A percentile compares a stretch with the other conserved stretches of the same genome.
Conservation (phyloP, 1,139 yeast species). For the Geotrichum klebahnii region DNA sequence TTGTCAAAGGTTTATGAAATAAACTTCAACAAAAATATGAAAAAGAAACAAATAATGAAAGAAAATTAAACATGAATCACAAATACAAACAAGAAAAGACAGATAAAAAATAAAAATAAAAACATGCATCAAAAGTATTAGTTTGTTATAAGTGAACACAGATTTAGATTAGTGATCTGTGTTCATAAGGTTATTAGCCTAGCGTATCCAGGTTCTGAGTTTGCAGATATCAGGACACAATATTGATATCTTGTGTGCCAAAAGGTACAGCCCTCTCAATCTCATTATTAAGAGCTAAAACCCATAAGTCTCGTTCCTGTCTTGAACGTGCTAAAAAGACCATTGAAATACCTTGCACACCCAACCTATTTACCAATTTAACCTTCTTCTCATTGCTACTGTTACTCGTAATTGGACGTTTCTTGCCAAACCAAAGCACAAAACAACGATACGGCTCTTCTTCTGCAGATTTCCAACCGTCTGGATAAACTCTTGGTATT, state of each 20-base stretch:
- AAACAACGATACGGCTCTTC: constrained; percentile 70
- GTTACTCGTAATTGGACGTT: constrained; percentile 36
- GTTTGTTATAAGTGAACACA: too few species aligned
- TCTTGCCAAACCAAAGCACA: constrained; percentile 77
- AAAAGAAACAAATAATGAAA: too few species aligned
- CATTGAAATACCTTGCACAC: constrained; percentile 63
- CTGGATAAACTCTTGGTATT: constrained; percentile 67
- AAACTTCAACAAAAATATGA: too few species aligned
- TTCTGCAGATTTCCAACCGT: constrained; percentile 82
- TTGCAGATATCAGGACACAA: too few species aligned
- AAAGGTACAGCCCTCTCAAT: constrained; percentile 50
- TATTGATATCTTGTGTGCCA: constrained; percentile 28
- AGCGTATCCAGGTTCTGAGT: too few species aligned
- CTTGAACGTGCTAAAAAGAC: constrained; percentile 78
- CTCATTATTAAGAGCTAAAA: constrained; percentile 57
- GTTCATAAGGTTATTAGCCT: too few species aligned
- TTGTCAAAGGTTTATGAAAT: too few species aligned
- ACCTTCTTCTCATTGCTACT: background rate
- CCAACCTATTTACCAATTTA: constrained; percentile 46
- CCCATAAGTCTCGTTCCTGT: constrained; percentile 84
- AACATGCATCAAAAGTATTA: too few species aligned
- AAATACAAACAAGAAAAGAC: too few species aligned
- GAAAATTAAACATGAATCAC: too few species aligned
- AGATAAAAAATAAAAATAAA: too few species aligned
- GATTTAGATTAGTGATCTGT: too few species aligned